These are phyloP conservation scores for Annulohypoxylon truncatum DNA, from an alignment of 2,329 filamentous ascomycete species.

Conservation along the genomic window DNA sequence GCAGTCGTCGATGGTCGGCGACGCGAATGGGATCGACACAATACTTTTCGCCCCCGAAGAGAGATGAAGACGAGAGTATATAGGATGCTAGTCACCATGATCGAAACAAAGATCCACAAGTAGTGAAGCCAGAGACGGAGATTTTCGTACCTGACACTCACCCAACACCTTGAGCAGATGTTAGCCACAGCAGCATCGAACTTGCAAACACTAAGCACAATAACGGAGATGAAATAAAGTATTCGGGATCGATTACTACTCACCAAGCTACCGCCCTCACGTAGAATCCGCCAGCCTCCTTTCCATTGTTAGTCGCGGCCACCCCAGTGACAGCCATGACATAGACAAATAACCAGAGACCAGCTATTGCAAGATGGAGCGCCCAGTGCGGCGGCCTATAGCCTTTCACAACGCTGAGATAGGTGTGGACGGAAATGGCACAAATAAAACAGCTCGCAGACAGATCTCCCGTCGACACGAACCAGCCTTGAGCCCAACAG, in stretches of 20 bases:
- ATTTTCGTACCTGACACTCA: slow-evolving; percentile 62
- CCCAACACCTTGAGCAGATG: slow-evolving; percentile 65
- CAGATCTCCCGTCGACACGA: slow-evolving; percentile 74
- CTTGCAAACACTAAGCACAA: background rate
- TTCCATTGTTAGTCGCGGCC: slow-evolving; percentile 57
- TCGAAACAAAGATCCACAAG: slow-evolving; percentile 67
- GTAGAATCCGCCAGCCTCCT: slow-evolving; percentile 61
- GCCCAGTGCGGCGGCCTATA: slow-evolving; percentile 62
- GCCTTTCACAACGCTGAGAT: slow-evolving; percentile 68
- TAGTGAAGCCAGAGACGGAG: slow-evolving; percentile 71
- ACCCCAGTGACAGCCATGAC: slow-evolving; percentile 65
- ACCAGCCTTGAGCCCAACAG: slow-evolving; percentile 75
- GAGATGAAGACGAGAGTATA: slow-evolving; percentile 54
- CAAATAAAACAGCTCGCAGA: slow-evolving; percentile 75
- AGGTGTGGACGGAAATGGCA: slow-evolving; percentile 74
- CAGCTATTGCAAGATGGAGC: slow-evolving; percentile 62
- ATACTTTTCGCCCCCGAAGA: slow-evolving; percentile 46
- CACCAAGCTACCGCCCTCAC: slow-evolving; percentile 73
- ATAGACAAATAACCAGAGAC: slow-evolving; percentile 70
- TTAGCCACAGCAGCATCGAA: slow-evolving; percentile 4
- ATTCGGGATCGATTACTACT: slow-evolving; percentile 53
- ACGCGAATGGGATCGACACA: slow-evolving; percentile 43
- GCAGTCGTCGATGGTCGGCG: slow-evolving; percentile 36
- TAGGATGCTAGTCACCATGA: slow-evolving; percentile 51
- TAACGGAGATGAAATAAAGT: background rate